Base-by-base conservation (phyloP, 2,329 filamentous ascomycete genomes). In the Aurifilum marmelostoma region DNA sequence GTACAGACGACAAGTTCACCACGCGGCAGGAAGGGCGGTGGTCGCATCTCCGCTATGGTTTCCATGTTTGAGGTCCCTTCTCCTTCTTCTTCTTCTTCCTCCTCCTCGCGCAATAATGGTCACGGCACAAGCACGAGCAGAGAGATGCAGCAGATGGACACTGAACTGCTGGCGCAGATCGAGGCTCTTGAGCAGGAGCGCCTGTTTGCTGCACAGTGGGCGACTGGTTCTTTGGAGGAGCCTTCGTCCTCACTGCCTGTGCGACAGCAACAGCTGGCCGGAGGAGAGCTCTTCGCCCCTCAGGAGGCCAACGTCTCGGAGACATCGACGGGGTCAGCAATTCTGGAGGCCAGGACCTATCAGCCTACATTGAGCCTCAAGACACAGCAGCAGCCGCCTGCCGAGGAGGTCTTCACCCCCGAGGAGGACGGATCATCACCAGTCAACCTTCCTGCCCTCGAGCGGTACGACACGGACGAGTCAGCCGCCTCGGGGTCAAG, bases 171-270 rank as follows among this genome's bases (percentile, higher is more conserved):
- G 59, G 76, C 77, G 12, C 76, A 75, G 64, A 76, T 78, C 65
- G 75, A 76, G 66, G 77, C 75, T 2, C 73, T 78, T 1, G 77
- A 79, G 73, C 74, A 76, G 64, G 77, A 79, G 71, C 73, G 75
- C 27, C 52, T 73, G 21, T 77, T 75, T 56, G 75, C 73, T 6
- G 73, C 75, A 68, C 71, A 73, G 43, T 70, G 71, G 29, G 74
- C 73, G 9, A 66, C 47, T 61, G 60, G 52, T 11, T 54, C 65
- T 32, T 65, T 63, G 64, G 62, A 60, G 1, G n/a, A 58, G 59
- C 14, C 62, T 52, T 3, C 32, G 32, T 2, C 47, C 18, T 27
- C 37, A 4, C 9, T 24, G 29, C n/a, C 67, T 34, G 8, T 18
- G 5, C 32, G 39, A 47, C 39, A 47, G 21, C 43, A n/a, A 18